phyloP scores from a whole-genome alignment of 192 early-diverging fungal genomes.

The Mortierella claussenii region DNA sequence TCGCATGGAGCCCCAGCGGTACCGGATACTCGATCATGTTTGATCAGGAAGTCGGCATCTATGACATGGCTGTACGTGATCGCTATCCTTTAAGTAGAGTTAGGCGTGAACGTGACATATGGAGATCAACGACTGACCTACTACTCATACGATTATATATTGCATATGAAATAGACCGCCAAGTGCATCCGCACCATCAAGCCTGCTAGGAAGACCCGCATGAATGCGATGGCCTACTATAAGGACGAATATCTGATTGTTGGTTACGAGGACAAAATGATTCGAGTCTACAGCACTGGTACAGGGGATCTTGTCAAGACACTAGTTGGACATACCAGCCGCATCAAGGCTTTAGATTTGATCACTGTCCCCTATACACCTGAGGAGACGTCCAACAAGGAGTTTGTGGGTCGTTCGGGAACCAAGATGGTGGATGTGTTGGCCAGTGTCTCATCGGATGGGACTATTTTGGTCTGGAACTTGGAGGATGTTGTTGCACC shows the following conservation, averaged over 20 bases:
- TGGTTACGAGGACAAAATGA: slow-evolving; percentile 70
- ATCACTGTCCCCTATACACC: slow-evolving; percentile 48
- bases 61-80: slow-evolving; percentile 68
- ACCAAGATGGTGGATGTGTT: slow-evolving; percentile 38
- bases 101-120: too few relatives aligned
- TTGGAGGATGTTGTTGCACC: slow-evolving; percentile 53
- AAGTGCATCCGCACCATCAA: slow-evolving; percentile 47
- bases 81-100: too few relatives aligned
- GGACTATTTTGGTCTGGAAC: slow-evolving; percentile 76
- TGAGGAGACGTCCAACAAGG: slow-evolving; percentile 49
- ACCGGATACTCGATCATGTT: slow-evolving; percentile 69
- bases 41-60: slow-evolving; percentile 63
- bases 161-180: slow-evolving; percentile 37
- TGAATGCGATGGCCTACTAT: slow-evolving; percentile 34
- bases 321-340: slow-evolving; percentile 57
- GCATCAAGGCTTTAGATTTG: slow-evolving; percentile 61
- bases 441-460: slow-evolving; percentile 74
- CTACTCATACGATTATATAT: not conserved
- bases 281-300: slow-evolving; percentile 62
- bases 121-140: too few relatives aligned
- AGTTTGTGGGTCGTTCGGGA: slow-evolving; percentile 17
- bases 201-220: slow-evolving; percentile 38
- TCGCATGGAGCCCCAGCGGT: slow-evolving; percentile 66
- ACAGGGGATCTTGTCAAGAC: slow-evolving; percentile 58
- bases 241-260: slow-evolving; percentile 63